phyloP scores from a whole-genome alignment of 106 monocot species.

The Iris macrosiphon region DNA sequence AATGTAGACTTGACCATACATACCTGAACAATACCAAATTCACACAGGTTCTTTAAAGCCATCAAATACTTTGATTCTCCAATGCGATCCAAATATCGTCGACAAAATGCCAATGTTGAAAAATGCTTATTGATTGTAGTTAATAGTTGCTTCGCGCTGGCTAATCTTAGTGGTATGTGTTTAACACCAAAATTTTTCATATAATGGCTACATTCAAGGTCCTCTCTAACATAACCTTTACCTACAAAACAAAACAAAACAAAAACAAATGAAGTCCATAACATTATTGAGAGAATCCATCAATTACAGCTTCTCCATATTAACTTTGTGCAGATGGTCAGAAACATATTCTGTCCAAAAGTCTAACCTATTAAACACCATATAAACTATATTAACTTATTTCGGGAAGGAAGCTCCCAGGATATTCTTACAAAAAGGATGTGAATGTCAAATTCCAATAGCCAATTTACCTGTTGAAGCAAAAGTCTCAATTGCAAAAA shows the following conservation, averaged over 20 bases:
- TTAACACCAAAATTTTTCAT: conserved; percentile 96
- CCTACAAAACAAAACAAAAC: conserved; percentile 35
- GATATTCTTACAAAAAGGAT: too few relatives aligned
- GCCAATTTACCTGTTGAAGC: conserved; percentile 71
- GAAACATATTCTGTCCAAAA: too few relatives aligned
- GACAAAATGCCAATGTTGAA: conserved; percentile 87
- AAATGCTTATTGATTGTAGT: conserved; percentile 85
- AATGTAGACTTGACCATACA: too few relatives aligned
- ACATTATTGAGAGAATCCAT: too few relatives aligned
- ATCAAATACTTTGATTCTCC: conserved; percentile 90
- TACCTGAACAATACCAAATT: conserved; percentile 94
- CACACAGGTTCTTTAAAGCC: conserved; percentile 91
- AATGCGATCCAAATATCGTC: conserved; percentile 88
- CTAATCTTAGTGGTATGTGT: conserved; percentile 77
- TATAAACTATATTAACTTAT: too few relatives aligned
- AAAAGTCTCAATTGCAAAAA: conserved; percentile 99
- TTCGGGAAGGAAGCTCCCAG: too few relatives aligned
- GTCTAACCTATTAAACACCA: too few relatives aligned
- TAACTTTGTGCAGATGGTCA: too few relatives aligned
- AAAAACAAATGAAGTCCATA: too few relatives aligned
- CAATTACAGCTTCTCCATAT: too few relatives aligned
- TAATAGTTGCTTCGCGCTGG: conserved; percentile 85
- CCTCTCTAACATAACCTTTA: conserved; percentile 94
- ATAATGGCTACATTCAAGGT: conserved; percentile 94
- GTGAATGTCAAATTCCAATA: neutral